A percentile compares a stretch with the other conserved stretches of the same genome.
phyloP scores from a whole-genome alignment of 768 basidiomycete species.

The Mycena pura region DNA sequence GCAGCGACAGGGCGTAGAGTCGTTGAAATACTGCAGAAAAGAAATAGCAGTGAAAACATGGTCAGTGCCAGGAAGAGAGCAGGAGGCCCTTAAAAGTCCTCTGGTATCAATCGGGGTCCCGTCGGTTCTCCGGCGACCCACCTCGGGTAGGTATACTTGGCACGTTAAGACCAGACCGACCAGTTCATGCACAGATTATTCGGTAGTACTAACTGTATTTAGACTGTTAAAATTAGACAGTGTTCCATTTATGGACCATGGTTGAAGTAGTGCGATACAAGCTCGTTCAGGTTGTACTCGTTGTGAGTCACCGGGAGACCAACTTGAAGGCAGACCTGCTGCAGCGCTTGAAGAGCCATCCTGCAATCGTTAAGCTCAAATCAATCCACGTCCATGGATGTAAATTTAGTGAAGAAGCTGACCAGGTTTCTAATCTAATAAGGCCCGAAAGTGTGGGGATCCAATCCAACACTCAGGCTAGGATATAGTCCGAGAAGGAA shows the following conservation, averaged over 20 bases:
- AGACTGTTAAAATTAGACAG: neutral
- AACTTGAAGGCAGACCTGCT: neutral
- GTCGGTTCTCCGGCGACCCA: neutral
- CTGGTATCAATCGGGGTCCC: neutral
- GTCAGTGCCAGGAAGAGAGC: neutral
- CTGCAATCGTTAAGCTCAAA: neutral
- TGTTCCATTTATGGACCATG: neutral
- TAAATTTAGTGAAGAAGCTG: neutral
- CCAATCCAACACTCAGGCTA: no score
- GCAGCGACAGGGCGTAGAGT: slow-evolving; percentile 1
- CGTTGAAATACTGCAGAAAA: neutral
- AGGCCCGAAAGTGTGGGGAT: no score
- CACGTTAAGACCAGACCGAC: neutral
- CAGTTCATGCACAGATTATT: neutral
- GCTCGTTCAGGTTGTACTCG: neutral
- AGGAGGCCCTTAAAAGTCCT: neutral
- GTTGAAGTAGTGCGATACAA: slow-evolving; percentile 1
- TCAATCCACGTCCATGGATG: neutral
- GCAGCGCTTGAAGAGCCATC: neutral
- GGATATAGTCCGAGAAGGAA: no score
- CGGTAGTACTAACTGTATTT: neutral
- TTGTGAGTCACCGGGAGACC: neutral
- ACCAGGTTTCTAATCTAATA: neutral
- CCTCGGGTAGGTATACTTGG: neutral
- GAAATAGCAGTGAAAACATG: neutral